Evolutionary conservation across 2,329 filamentous ascomycete species (phyloP).

Genomic region (Aureobasidium sp.): DNA sequence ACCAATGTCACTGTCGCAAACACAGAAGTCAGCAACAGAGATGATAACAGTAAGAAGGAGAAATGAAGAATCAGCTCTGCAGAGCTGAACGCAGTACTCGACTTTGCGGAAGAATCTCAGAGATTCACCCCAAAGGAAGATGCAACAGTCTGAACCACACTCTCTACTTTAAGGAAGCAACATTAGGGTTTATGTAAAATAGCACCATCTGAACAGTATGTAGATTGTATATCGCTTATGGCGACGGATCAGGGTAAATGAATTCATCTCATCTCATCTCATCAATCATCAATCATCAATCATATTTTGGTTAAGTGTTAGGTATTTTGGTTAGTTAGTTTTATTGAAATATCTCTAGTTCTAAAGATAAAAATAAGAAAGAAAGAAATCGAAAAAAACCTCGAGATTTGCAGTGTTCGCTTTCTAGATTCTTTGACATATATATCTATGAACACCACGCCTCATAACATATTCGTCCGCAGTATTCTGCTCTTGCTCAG

Average conservation of each 20-base stretch:
- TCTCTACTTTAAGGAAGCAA: neutral
- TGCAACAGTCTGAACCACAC: neutral
- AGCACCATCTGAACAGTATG: neutral
- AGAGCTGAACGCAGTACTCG: neutral
- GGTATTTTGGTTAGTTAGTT: no score
- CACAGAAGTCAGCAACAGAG: neutral
- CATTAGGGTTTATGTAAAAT: neutral
- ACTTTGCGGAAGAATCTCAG: neutral
- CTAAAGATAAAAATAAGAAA: slow-evolving; percentile 1
- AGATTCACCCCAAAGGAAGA: neutral
- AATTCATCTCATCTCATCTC: neutral
- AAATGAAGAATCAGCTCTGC: neutral
- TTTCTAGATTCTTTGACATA: neutral
- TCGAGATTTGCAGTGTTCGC: neutral
- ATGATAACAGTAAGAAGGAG: neutral
- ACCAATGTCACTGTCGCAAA: neutral
- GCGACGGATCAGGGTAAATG: neutral
- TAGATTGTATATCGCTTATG: neutral
- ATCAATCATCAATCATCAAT: neutral
- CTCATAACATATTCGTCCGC: neutral
- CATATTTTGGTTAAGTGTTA: no score
- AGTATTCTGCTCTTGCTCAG: neutral
- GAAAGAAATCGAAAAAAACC: neutral
- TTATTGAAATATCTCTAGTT: neutral
- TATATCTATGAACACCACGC: neutral